phyloP scores from a whole-genome alignment of 257 asterid species.

The Schizonepeta tenuifolia region DNA sequence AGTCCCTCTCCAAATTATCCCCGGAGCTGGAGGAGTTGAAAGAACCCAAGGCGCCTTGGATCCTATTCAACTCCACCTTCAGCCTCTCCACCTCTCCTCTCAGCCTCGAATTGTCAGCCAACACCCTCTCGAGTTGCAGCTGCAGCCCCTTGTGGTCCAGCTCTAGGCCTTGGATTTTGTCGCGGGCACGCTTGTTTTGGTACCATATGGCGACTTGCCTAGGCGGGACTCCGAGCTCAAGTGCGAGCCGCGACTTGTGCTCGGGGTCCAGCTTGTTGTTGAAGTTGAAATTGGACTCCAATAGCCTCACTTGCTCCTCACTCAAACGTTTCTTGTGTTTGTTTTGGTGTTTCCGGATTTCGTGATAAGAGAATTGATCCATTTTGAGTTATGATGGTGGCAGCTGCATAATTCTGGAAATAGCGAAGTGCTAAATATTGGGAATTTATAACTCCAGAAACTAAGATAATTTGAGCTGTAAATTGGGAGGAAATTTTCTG shows the following conservation, averaged over 20 bases:
- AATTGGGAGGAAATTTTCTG: conserved; percentile 30
- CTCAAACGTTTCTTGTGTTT: conserved; percentile 60
- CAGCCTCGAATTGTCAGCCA: conserved; percentile 49
- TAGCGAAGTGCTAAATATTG: neutral
- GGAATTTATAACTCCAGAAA: conserved; percentile 8
- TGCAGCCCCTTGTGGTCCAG: conserved; percentile 49
- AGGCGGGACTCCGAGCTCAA: conserved; percentile 58
- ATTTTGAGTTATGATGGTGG: conserved; percentile 10
- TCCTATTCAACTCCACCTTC: conserved; percentile 46
- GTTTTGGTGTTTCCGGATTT: conserved; percentile 34
- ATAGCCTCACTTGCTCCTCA: conserved; percentile 52
- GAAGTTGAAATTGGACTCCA: conserved; percentile 54
- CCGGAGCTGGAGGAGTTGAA: conserved; percentile 45
- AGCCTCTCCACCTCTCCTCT: conserved; percentile 53
- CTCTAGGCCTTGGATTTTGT: conserved; percentile 66
- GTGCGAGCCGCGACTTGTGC: conserved; percentile 52
- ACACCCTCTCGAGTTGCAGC: conserved; percentile 41
- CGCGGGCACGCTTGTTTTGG: conserved; percentile 74
- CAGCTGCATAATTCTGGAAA: neutral
- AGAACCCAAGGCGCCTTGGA: conserved; percentile 37
- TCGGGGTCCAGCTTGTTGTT: conserved; percentile 65
- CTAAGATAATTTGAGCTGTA: neutral
- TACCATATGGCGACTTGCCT: conserved; percentile 76
- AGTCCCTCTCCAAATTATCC: conserved; percentile 49
- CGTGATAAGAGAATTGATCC: conserved; percentile 40